Evolutionary conservation across 108 stramenopile genomes (phyloP).

Genomic region (Heterococcus sp.): DNA sequence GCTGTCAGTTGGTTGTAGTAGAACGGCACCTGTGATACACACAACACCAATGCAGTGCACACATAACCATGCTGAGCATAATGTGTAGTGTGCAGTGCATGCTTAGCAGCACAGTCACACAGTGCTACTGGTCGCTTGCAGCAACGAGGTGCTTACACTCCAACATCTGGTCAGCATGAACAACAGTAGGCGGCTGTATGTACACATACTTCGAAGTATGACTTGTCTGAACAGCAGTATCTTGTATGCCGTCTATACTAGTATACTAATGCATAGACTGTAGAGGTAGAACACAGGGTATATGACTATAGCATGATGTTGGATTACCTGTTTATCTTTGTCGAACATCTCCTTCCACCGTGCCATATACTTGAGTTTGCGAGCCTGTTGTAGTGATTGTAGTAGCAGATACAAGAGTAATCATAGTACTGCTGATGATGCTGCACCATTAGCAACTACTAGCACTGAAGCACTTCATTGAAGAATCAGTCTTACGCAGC

Average conservation of each 20-base stretch:
- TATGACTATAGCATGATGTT: background rate
- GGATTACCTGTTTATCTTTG: conserved; percentile 25
- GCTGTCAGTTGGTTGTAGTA: no score
- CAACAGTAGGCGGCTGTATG: no score
- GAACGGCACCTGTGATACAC: no score
- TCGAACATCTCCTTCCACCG: conserved; percentile 69
- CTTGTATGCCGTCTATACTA: no score
- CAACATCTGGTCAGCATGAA: no score
- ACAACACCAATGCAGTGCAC: no score
- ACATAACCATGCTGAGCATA: background rate
- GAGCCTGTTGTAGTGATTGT: background rate
- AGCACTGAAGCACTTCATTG: background rate
- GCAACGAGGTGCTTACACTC: no score
- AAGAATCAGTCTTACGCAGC: background rate
- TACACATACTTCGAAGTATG: no score
- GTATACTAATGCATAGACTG: background rate
- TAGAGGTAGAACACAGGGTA: background rate
- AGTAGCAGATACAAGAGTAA: background rate
- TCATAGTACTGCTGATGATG: background rate
- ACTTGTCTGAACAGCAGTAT: no score
- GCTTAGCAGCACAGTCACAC: no score
- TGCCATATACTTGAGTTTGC: conserved; percentile 29
- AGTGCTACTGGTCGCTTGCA: no score
- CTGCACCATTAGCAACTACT: background rate
- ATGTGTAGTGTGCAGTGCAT: background rate